These are phyloP conservation scores for Neopestalotiopsis sp. DNA, from an alignment of 2,329 filamentous ascomycete genomes.

Conservation along the genomic window DNA sequence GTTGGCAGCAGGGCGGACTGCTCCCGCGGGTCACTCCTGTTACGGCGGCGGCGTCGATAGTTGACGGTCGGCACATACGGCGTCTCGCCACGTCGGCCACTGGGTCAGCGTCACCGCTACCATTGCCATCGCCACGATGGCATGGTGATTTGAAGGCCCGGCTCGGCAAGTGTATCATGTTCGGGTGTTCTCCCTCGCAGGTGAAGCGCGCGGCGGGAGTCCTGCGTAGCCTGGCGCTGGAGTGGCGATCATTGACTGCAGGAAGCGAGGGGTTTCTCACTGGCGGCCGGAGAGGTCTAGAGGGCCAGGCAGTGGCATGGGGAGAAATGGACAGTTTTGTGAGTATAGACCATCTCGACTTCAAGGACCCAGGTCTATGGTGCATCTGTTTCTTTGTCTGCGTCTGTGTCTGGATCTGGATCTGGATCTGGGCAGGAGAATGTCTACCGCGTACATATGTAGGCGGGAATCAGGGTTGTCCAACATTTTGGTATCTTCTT, in stretches of 20 bases:
- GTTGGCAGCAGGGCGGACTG: not conserved
- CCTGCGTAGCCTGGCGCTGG: slow-evolving; percentile 61
- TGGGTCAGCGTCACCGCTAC: slow-evolving; percentile 47
- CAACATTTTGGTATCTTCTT: not conserved
- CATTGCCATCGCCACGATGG: slow-evolving; percentile 63
- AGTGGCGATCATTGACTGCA: slow-evolving; percentile 64
- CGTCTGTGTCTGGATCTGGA: too few relatives aligned
- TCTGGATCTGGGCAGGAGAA: not conserved
- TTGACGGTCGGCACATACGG: not conserved
- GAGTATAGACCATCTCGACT: slow-evolving; percentile 25
- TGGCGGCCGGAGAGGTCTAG: slow-evolving; percentile 27
- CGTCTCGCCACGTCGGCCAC: slow-evolving; percentile 26
- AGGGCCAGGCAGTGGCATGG: slow-evolving; percentile 32
- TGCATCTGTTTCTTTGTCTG: too few relatives aligned
- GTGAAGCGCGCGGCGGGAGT: slow-evolving; percentile 62
- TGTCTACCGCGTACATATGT: too few relatives aligned
- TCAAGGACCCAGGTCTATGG: too few relatives aligned
- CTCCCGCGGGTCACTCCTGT: not conserved
- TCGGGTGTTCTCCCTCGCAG: slow-evolving; percentile 69
- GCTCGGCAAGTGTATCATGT: slow-evolving; percentile 77
- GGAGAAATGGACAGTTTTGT: slow-evolving; percentile 77
- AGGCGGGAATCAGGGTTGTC: too few relatives aligned
- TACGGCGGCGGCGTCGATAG: too few relatives aligned
- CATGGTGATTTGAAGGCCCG: slow-evolving; percentile 70
- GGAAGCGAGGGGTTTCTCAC: slow-evolving; percentile 35